These are phyloP conservation scores for Avena insularis DNA, from an alignment of 176 grass and related monocot genomes.

Conservation along the genomic window DNA sequence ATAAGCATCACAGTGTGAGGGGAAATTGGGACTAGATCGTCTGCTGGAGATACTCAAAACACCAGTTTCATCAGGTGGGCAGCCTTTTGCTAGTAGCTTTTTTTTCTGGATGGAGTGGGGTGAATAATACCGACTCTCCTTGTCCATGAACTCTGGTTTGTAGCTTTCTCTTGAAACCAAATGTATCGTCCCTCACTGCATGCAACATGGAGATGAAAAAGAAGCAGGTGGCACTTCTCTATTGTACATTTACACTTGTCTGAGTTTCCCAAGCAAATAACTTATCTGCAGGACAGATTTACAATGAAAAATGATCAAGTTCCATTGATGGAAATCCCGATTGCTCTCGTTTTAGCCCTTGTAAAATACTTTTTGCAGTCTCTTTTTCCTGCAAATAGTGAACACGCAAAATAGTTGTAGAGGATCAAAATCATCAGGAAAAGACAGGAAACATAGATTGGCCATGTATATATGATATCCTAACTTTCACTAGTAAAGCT, in stretches of 20 bases:
- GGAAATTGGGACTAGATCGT: not conserved
- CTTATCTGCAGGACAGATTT: conserved; percentile 24
- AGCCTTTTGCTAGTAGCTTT: conserved; percentile 30
- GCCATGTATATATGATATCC: conserved; percentile 4
- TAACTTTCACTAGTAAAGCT: conserved; percentile 23
- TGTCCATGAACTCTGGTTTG: conserved; percentile 19
- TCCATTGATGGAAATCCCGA: conserved; percentile 75
- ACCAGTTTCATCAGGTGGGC: conserved; percentile 41
- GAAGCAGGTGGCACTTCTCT: conserved; percentile 19
- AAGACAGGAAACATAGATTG: conserved; percentile 30
- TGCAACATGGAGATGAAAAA: conserved; percentile 37
- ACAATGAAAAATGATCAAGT: conserved; percentile 70
- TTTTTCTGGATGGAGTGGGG: not conserved
- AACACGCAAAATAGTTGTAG: conserved; percentile 24
- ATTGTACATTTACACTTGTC: conserved; percentile 31
- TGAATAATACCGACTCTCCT: conserved; percentile 16
- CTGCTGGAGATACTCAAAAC: conserved; percentile 9
- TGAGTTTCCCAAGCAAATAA: conserved; percentile 22
- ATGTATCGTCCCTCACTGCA: conserved; percentile 33
- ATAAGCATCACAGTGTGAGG: conserved; percentile 48
- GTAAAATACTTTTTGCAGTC: conserved; percentile 77
- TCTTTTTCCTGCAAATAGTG: conserved; percentile 83
- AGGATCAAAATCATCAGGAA: conserved; percentile 18
- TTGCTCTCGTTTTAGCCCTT: conserved; percentile 65
- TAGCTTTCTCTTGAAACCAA: conserved; percentile 34